A percentile compares a stretch with the other conserved stretches of the same genome.
Evolutionary conservation across 129 eudicot species (phyloP).

Genomic region (Daucus carota): DH1_v3.0 NC_030387.2:13388001-13388500

Average conservation of each 20-base stretch:
- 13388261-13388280: no score
- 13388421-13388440: slow-evolving; percentile 69
- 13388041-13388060: no score
- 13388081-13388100: no score
- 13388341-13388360: slow-evolving; percentile 1
- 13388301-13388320: background rate
- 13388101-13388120: no score
- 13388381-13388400: slow-evolving; percentile 72
- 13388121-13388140: no score
- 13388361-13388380: slow-evolving; percentile 91
- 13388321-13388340: background rate
- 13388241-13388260: background rate
- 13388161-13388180: no score
- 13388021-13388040: no score
- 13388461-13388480: background rate
- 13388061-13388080: no score
- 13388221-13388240: background rate
- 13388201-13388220: no score
- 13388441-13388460: slow-evolving; percentile 48
- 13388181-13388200: no score
- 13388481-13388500: background rate
- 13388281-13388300: background rate
- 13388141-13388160: no score
- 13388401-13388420: slow-evolving; percentile 57
- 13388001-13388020: no score